These are phyloP conservation scores for Raddia distichophylla DNA, from an alignment of 176 grass and related monocot genomes.

Conservation along the genomic window DNA sequence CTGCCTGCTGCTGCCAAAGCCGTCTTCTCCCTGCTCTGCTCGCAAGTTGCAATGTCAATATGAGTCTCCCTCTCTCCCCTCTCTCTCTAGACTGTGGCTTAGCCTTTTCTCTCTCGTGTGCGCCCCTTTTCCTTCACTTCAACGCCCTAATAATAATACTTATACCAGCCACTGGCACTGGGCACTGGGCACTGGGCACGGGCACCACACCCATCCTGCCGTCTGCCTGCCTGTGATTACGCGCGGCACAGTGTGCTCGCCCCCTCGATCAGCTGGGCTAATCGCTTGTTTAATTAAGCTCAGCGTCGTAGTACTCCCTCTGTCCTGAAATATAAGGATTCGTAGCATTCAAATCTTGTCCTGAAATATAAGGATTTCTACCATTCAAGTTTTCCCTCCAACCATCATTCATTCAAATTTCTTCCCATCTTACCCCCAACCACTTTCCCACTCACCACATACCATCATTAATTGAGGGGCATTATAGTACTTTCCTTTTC, in stretches of 20 bases:
- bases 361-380: too few relatives aligned
- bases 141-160: slow-evolving; percentile 11
- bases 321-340: too few relatives aligned
- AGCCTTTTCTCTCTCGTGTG: slow-evolving; percentile 34
- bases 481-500: too few relatives aligned
- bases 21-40: slow-evolving; percentile 43
- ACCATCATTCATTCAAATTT: too few relatives aligned
- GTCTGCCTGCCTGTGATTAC: background rate
- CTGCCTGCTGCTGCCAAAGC: slow-evolving; percentile 48
- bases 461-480: too few relatives aligned
- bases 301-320: too few relatives aligned
- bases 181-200: too few relatives aligned
- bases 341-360: too few relatives aligned
- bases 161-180: background rate
- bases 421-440: too few relatives aligned
- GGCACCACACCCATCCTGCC: too few relatives aligned
- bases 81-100: slow-evolving; percentile 19
- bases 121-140: slow-evolving; percentile 40
- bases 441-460: too few relatives aligned
- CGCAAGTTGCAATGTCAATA: slow-evolving; percentile 53
- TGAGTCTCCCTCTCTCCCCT: background rate
- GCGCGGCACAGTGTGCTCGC: background rate
- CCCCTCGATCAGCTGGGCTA: slow-evolving; percentile 18
- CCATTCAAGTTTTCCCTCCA: too few relatives aligned
- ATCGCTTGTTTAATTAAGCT: slow-evolving; percentile 31